Base-by-base conservation (phyloP, 2,329 filamentous ascomycete genomes). In the Clonostachys rhizophaga region DNA sequence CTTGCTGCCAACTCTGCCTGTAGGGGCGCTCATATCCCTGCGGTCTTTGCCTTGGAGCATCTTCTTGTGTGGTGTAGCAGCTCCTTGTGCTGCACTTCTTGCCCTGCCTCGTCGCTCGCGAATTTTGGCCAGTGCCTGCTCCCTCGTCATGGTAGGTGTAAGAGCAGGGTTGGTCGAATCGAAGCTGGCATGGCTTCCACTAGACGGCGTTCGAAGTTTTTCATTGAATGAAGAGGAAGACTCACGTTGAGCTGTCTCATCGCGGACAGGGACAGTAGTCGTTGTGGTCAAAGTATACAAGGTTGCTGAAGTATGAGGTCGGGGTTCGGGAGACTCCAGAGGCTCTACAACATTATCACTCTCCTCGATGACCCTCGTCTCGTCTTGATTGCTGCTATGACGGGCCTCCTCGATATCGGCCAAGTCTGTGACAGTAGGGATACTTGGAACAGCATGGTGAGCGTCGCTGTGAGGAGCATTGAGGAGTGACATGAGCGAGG, bases 101-200 rank as follows among this genome's bases (percentile, higher is more conserved):
- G 87, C 86, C 42, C 88, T 72, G 7, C 86, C 86, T 46, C 88
- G 71, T 30, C 88, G 75, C 66, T 89, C 84, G 46, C 83, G 77
- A 54, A 92, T 91, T 61, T 85, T 82, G 47, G 85, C 85, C 14
- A 92, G 75, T 5, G 87, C 87, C 63, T 90, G 76, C 62, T 90
- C 88, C 46, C 88, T 76, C 24, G 81, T 81, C 78, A 86, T 83
- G 37, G 82, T 86, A 6, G 81, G 80, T 40, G 77, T 83, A 50
- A 85, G 62, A 10, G 80, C 80, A 17, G 79, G 78, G 59, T 83
- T 77, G 50, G 66, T 76, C 39, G 69, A 59, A 59, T 82, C 78
- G 54, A 81, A 82, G 46, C 62, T 67, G 45, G 54, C 60, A 48
- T 54, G 63, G 52, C 63, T 67, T 42, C 59, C 62, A 40, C 58